phyloP scores from a whole-genome alignment of 2,329 filamentous ascomycete genomes.

The Ophiocordyceps sinensis region DNA sequence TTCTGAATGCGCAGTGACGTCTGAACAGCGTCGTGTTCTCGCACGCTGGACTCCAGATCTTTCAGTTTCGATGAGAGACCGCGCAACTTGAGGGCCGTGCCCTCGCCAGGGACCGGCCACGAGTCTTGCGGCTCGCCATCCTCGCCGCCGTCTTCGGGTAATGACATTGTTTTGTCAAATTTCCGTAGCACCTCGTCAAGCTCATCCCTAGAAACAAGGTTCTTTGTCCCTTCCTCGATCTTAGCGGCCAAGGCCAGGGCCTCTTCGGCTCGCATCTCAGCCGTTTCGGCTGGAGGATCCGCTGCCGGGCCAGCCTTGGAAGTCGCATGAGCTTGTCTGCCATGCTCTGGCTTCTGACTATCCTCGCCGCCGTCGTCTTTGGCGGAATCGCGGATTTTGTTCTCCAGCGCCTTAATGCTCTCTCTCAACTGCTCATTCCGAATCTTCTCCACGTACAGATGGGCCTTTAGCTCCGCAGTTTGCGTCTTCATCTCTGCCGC shows the following conservation, averaged over 20 bases:
- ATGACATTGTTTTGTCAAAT: slow-evolving; percentile 2
- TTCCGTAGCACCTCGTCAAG: slow-evolving; percentile 1
- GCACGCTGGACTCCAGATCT: not conserved
- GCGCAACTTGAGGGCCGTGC: not conserved
- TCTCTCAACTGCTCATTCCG: slow-evolving; percentile 9
- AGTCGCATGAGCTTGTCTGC: not conserved
- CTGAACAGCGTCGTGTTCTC: not conserved
- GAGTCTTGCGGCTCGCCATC: not conserved
- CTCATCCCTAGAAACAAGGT: not conserved
- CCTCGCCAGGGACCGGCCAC: not conserved
- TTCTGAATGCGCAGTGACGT: not conserved
- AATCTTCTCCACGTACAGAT: slow-evolving; percentile 1
- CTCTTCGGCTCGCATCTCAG: not conserved
- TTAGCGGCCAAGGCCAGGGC: not conserved
- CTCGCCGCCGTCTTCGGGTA: not conserved
- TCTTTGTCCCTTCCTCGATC: not conserved
- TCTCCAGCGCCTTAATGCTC: slow-evolving; percentile 9
- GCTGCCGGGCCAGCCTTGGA: no score
- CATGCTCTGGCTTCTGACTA: slow-evolving; percentile 1
- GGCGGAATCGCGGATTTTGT: slow-evolving; percentile 1
- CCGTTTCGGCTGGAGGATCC: not conserved
- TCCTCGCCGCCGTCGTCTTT: not conserved
- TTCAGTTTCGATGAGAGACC: not conserved
- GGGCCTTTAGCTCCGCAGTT: slow-evolving; percentile 2
- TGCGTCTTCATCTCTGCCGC: not conserved